Evolutionary conservation across 345 rosid species (phyloP), one percentile per base, ranked within the genome.

Genomic region (Eucalyptus sp.): DNA sequence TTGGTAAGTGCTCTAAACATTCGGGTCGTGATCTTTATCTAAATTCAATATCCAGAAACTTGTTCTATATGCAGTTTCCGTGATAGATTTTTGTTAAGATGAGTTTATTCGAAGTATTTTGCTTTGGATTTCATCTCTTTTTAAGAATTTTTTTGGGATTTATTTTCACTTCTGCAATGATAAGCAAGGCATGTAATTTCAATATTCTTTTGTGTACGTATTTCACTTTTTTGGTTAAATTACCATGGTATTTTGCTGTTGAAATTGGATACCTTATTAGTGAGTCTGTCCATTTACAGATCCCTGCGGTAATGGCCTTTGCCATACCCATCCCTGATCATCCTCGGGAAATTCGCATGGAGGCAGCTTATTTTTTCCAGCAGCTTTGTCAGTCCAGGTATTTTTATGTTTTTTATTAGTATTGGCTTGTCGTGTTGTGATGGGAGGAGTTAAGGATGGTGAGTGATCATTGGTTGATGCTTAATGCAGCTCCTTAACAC

Each of bases 311-410:
- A 86, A 97, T 95, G 96, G 81, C 93, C 89, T 94, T 96, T 90
- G 96, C 99, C 37, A 94, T 93, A 66, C 95, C 97, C 89, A 94
- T 92, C 68, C 95, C 97, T 89, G 98, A 96, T 94, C 96, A 93
- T 90, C 94, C 96, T 51, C 97, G 96, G 81, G 99, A 98, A 90
- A 92, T 98, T 89, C 97, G 99, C 86, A 97, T 95, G 95, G 99
- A 98, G 91, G 98, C 99, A 89, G 99, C 99, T 89, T 95, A 92
- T 91, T 96, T 98, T 92, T 91, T 97, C 91, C 99, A 94, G 95
- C 98, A 97, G 92, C 99, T 98, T 91, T 98, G 99, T 90, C 98
- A 94, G 76, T 97, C 99, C 91, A 97, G 99, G 99, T 98, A 88
- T 89, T 41, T 52, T 48, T 49, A 52, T 25, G 50, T 54, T 58